Conservation (phyloP, 495 filamentous ascomycete genomes). For the Neohortaea acidophila region DNA sequence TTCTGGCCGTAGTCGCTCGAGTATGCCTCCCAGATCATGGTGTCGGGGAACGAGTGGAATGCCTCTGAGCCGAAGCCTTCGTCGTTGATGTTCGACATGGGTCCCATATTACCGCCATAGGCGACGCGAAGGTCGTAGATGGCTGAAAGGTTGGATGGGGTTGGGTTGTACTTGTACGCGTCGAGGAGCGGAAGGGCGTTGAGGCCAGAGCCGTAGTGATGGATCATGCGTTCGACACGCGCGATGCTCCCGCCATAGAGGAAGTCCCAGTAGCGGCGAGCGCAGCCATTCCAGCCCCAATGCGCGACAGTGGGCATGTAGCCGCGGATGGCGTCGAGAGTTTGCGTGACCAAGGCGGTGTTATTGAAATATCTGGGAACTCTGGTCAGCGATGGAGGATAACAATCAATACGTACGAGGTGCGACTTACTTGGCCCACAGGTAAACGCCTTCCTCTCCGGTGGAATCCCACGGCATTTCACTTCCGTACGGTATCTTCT, state of each 20-base stretch:
- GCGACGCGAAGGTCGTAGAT: constrained; percentile 29
- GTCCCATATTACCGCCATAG: constrained; percentile 34
- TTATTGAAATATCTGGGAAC: constrained; percentile 34
- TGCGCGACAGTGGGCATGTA: constrained; percentile 38
- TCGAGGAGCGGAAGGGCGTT: constrained; percentile 36
- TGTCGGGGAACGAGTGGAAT: constrained; percentile 38
- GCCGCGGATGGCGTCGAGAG: constrained; percentile 34
- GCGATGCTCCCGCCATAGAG: constrained; percentile 27
- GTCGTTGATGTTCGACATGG: constrained; percentile 35
- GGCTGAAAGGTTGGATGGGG: not conserved
- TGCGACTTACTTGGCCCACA: no score
- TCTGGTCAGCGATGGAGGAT: no score
- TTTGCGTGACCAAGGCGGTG: constrained; percentile 28
- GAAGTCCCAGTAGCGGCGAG: constrained; percentile 40
- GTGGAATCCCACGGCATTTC: constrained; percentile 43
- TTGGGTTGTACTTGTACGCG: constrained; percentile 29
- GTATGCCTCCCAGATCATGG: constrained; percentile 37
- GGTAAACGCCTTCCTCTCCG: constrained; percentile 37
- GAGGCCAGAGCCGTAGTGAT: constrained; percentile 41
- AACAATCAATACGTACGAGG: no score
- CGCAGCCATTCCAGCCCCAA: constrained; percentile 43
- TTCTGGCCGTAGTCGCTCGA: constrained; percentile 38
- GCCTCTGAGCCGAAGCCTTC: constrained; percentile 35
- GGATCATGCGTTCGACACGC: constrained; percentile 39
- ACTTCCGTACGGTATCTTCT: constrained; percentile 36